Conservation (phyloP, 768 basidiomycete genomes). For the Bullera alba region DNA sequence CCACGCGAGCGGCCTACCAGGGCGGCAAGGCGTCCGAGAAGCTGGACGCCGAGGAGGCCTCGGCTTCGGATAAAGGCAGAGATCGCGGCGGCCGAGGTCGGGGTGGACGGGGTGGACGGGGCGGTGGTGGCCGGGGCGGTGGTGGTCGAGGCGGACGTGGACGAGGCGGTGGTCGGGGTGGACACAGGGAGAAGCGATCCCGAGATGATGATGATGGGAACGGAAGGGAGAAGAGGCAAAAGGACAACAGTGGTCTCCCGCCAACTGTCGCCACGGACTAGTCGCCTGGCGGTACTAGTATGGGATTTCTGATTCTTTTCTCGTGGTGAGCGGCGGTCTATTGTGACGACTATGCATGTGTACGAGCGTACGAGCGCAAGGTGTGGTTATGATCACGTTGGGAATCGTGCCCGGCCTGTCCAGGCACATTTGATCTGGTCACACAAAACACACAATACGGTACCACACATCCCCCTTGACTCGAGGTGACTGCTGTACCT, state of each 20-base stretch:
- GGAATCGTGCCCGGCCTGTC: too few relatives aligned
- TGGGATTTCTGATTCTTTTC: too few relatives aligned
- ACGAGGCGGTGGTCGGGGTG: slow-evolving; percentile 4
- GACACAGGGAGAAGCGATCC: slow-evolving; percentile 9
- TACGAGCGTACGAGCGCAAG: too few relatives aligned
- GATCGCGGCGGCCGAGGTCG: slow-evolving; percentile 27
- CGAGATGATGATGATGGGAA: neutral
- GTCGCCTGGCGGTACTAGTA: too few relatives aligned
- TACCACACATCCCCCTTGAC: too few relatives aligned
- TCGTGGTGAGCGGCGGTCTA: too few relatives aligned
- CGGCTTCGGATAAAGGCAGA: slow-evolving; percentile 14
- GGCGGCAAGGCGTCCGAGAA: slow-evolving; percentile 39
- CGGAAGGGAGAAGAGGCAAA: too few relatives aligned
- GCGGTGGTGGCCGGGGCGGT: slow-evolving; percentile 28
- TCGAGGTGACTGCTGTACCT: too few relatives aligned
- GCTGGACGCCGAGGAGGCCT: slow-evolving; percentile 14
- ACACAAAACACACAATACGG: too few relatives aligned
- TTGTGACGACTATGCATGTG: too few relatives aligned
- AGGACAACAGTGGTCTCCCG: neutral
- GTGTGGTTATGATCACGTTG: too few relatives aligned
- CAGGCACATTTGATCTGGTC: too few relatives aligned
- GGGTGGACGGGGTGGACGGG: slow-evolving; percentile 29
- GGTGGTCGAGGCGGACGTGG: slow-evolving; percentile 27
- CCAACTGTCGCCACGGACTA: neutral
- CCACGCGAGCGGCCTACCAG: slow-evolving; percentile 43